Percentiles rank a stretch among this genome's conserved stretches.
These are phyloP conservation scores for Mollisia scopiformis DNA, from an alignment of 2,329 filamentous ascomycete genomes.

Conservation along the genomic window DNA sequence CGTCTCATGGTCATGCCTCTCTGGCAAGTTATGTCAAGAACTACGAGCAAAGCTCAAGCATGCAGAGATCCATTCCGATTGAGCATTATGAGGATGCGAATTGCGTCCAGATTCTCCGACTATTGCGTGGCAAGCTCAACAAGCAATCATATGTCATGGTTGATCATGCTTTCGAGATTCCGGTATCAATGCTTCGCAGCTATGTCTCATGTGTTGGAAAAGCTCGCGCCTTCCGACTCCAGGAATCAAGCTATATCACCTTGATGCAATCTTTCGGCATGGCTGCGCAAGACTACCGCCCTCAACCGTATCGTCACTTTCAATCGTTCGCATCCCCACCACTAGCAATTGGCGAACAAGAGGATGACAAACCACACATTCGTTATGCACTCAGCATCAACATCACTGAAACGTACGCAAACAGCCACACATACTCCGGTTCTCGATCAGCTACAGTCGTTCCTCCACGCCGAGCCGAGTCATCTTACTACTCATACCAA, in stretches of 20 bases:
- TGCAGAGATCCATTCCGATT: not conserved
- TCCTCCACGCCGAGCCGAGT: not conserved
- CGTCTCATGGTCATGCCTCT: not conserved
- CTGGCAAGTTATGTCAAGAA: not conserved
- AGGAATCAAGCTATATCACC: not conserved
- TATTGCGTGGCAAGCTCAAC: not conserved
- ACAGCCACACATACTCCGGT: not conserved
- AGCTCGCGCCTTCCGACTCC: not conserved
- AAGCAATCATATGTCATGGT: conserved; percentile 17
- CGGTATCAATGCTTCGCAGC: conserved; percentile 1
- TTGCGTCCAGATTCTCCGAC: not conserved
- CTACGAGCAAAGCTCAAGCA: not conserved
- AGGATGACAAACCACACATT: no score
- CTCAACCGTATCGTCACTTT: not conserved
- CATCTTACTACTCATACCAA: not conserved
- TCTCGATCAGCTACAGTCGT: not conserved
- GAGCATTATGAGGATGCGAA: not conserved
- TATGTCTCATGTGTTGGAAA: not conserved
- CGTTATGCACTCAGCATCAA: not conserved
- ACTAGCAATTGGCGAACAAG: no score
- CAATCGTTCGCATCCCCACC: not conserved
- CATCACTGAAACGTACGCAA: not conserved
- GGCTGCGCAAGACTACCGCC: not conserved
- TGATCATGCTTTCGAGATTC: conserved; percentile 9
- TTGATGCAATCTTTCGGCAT: not conserved